These are phyloP conservation scores for Ascomycota sp. DNA, from an alignment of 2,329 filamentous ascomycete genomes.

Conservation along the genomic window DNA sequence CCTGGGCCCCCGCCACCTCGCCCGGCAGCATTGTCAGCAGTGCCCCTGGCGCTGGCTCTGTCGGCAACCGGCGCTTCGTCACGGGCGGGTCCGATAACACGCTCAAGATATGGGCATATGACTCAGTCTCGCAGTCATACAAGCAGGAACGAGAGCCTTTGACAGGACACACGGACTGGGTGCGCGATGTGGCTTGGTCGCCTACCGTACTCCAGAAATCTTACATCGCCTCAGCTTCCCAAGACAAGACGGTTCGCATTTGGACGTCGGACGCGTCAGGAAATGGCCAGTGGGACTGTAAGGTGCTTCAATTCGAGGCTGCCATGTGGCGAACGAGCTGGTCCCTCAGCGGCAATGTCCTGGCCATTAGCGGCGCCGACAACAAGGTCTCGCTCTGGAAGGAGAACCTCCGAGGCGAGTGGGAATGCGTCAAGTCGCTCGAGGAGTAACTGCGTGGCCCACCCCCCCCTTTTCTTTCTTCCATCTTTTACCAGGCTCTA, in stretches of 20 bases:
- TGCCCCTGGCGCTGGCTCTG: constrained; percentile 32
- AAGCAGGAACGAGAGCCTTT: constrained; percentile 42
- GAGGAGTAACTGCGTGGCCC: constrained; percentile 39
- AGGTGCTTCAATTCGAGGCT: constrained; percentile 68
- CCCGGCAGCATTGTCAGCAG: constrained; percentile 70
- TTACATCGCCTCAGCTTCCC: constrained; percentile 85
- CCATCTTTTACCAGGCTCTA: background rate
- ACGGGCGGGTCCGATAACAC: constrained; percentile 87
- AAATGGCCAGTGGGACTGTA: constrained; percentile 58
- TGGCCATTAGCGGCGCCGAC: constrained; percentile 80
- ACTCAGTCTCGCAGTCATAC: constrained; percentile 36
- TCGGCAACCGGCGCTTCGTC: constrained; percentile 60
- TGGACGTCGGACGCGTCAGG: constrained; percentile 55
- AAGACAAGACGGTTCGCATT: constrained; percentile 93
- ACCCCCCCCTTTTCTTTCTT: background rate
- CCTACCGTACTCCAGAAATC: constrained; percentile 86
- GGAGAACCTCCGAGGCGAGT: constrained; percentile 87
- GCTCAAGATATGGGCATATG: constrained; percentile 82
- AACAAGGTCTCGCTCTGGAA: constrained; percentile 98
- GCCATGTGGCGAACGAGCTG: constrained; percentile 93
- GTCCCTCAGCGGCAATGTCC: constrained; percentile 88
- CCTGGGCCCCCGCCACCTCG: constrained; percentile 71
- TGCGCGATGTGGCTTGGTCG: constrained; percentile 90
- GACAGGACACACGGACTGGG: constrained; percentile 80
- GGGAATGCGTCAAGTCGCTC: constrained; percentile 93